These are phyloP conservation scores for Microbotryomycetes sp. DNA, from an alignment of 1,284 basidiomycete species.

Conservation along the genomic window DNA sequence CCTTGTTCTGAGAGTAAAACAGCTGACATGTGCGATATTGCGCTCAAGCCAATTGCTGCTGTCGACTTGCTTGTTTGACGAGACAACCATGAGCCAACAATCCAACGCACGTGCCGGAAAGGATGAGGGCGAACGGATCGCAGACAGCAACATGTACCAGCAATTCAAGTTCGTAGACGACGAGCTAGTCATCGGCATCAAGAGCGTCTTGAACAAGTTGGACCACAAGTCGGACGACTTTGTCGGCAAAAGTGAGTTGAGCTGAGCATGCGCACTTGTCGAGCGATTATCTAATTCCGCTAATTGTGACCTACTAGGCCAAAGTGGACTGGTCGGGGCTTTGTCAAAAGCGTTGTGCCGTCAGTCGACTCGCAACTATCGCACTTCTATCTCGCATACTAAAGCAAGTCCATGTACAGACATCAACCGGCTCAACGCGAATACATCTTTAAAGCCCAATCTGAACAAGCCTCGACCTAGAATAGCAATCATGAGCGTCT, in stretches of 20 bases:
- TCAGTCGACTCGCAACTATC: conserved; percentile 44
- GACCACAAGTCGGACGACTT: conserved; percentile 52
- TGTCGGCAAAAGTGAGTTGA: conserved; percentile 4
- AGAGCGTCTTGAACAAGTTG: conserved; percentile 52
- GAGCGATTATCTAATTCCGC: neutral
- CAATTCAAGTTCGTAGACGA: conserved; percentile 58
- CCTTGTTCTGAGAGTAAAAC: neutral
- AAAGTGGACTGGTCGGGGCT: conserved; percentile 73
- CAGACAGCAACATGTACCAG: conserved; percentile 69
- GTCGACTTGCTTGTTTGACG: neutral
- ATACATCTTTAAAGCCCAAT: conserved; percentile 41
- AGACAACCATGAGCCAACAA: conserved; percentile 19
- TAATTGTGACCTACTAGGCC: conserved; percentile 10
- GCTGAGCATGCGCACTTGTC: neutral
- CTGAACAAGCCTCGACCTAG: conserved; percentile 49
- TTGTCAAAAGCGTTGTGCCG: conserved; percentile 84
- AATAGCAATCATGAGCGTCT: conserved; percentile 86
- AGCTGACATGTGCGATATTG: too few species aligned
- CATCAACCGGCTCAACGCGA: conserved; percentile 63
- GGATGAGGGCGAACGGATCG: conserved; percentile 29
- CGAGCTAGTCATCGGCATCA: conserved; percentile 59
- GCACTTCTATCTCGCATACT: neutral
- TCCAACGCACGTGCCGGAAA: conserved; percentile 18
- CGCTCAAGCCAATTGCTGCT: conserved; percentile 1
- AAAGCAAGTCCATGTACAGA: conserved; percentile 48